A percentile compares a stretch with the other conserved stretches of the same genome.
Evolutionary conservation across 2,329 filamentous ascomycete species (phyloP).

Genomic region (Parascedosporium putredinis): DNA sequence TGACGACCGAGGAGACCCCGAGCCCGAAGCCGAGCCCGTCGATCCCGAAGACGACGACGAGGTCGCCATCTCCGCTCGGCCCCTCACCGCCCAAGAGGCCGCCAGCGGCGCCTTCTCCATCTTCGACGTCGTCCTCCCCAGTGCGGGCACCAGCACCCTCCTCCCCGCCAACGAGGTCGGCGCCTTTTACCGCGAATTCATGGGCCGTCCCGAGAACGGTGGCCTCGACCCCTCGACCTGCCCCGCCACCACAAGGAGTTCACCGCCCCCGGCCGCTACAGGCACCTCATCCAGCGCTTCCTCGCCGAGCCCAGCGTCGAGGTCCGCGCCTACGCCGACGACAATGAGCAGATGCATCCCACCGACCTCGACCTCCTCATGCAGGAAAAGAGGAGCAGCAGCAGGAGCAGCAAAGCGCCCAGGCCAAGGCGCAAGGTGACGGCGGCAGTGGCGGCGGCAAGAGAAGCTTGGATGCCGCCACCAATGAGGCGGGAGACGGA

Average conservation of each 20-base stretch:
- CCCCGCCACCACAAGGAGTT: constrained; percentile 75
- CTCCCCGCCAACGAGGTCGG: constrained; percentile 80
- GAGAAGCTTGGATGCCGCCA: constrained; percentile 12
- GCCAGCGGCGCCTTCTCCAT: constrained; percentile 66
- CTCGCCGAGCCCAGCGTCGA: constrained; percentile 54
- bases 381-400: constrained; percentile 25
- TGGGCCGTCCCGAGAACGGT: constrained; percentile 70
- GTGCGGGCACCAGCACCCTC: constrained; percentile 81
- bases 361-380: constrained; percentile 71
- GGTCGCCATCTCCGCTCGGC: constrained; percentile 48
- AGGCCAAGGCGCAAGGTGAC: constrained; percentile 15
- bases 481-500: constrained; percentile 3
- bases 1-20: constrained; percentile 21
- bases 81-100: constrained; percentile 68
- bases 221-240: constrained; percentile 77
- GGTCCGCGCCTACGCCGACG: constrained; percentile 57
- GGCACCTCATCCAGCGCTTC: constrained; percentile 70
- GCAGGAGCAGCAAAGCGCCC: too few relatives aligned
- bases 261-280: constrained; percentile 79
- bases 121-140: constrained; percentile 81
- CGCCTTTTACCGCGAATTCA: constrained; percentile 77
- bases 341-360: constrained; percentile 74
- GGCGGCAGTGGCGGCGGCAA: constrained; percentile 13
- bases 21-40: constrained; percentile 40
- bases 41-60: constrained; percentile 25